These are phyloP conservation scores for Cladophialophora psammophila DNA, from an alignment of 2,329 filamentous ascomycete genomes.

Conservation along the genomic window DNA sequence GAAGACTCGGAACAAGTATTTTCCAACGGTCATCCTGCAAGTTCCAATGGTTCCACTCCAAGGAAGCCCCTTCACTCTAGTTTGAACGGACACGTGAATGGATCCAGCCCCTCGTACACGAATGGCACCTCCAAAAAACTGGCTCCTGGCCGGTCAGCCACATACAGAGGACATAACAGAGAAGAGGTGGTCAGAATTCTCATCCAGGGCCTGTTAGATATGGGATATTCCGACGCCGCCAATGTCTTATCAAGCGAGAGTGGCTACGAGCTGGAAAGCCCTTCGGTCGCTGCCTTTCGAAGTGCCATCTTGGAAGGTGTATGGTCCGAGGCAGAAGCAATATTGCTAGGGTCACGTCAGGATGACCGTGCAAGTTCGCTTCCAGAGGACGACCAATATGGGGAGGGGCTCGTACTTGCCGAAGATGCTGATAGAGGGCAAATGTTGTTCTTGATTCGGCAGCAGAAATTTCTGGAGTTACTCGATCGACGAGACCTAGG, in stretches of 20 bases:
- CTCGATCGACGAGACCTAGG: constrained; percentile 77
- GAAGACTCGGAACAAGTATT: constrained; percentile 56
- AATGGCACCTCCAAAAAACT: constrained; percentile 50
- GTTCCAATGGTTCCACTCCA: constrained; percentile 63
- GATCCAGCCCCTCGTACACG: constrained; percentile 49
- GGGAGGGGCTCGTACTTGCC: constrained; percentile 72
- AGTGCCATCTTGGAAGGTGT: constrained; percentile 78
- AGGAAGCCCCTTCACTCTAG: constrained; percentile 58
- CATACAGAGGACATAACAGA: constrained; percentile 84
- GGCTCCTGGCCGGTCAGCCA: constrained; percentile 44
- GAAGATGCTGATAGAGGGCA: constrained; percentile 76
- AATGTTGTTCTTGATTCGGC: constrained; percentile 87
- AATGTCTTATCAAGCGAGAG: constrained; percentile 78
- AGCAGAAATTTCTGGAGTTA: constrained; percentile 94
- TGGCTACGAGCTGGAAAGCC: constrained; percentile 84
- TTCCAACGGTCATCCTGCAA: constrained; percentile 63
- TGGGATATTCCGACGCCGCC: constrained; percentile 84
- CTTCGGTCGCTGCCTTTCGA: constrained; percentile 84
- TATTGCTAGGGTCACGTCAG: constrained; percentile 67
- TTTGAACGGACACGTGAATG: constrained; percentile 55
- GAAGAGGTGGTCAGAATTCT: constrained; percentile 93
- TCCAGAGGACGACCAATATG: constrained; percentile 41
- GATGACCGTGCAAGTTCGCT: constrained; percentile 55
- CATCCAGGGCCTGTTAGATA: constrained; percentile 86
- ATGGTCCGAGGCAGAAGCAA: constrained; percentile 83